Percentiles rank a stretch among this genome's conserved stretches.
These are phyloP conservation scores for Pistacia integerrima DNA, from an alignment of 345 rosid species.

Conservation along the genomic window DNA sequence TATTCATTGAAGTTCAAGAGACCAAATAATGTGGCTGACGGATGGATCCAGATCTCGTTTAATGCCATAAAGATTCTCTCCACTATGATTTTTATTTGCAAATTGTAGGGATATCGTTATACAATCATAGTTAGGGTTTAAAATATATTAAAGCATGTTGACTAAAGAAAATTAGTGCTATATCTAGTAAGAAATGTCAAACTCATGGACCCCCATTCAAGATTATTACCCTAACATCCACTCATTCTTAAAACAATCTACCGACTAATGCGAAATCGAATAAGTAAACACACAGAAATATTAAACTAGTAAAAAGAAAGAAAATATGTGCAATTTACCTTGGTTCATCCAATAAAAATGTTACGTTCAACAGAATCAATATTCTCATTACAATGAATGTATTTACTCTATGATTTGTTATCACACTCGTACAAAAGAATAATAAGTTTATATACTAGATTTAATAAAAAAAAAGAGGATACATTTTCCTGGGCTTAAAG, in stretches of 20 bases:
- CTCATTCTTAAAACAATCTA: conserved; percentile 11
- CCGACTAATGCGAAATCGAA: too few species aligned
- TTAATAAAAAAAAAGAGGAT: too few species aligned
- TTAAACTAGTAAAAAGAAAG: too few species aligned
- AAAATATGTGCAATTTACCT: accelerated
- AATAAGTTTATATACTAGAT: too few species aligned
- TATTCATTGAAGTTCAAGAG: not conserved
- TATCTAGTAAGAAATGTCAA: conserved; percentile 49
- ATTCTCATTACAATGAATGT: too few species aligned
- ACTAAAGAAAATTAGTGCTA: conserved; percentile 34
- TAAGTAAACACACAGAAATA: too few species aligned
- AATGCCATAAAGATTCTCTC: conserved; percentile 23
- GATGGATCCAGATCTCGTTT: conserved; percentile 1
- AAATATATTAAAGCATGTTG: conserved; percentile 19
- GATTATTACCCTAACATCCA: conserved; percentile 19
- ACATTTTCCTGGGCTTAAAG: too few species aligned
- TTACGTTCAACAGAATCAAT: too few species aligned
- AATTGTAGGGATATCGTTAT: not conserved
- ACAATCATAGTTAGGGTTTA: conserved; percentile 31
- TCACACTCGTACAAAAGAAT: too few species aligned
- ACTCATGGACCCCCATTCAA: conserved; percentile 27
- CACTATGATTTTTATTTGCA: conserved; percentile 14
- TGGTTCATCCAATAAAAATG: too few species aligned
- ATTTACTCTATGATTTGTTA: too few species aligned
- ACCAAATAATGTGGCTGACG: conserved; percentile 26